phyloP scores from a whole-genome alignment of 2,329 filamentous ascomycete genomes.

The Penicillium italicum region DNA sequence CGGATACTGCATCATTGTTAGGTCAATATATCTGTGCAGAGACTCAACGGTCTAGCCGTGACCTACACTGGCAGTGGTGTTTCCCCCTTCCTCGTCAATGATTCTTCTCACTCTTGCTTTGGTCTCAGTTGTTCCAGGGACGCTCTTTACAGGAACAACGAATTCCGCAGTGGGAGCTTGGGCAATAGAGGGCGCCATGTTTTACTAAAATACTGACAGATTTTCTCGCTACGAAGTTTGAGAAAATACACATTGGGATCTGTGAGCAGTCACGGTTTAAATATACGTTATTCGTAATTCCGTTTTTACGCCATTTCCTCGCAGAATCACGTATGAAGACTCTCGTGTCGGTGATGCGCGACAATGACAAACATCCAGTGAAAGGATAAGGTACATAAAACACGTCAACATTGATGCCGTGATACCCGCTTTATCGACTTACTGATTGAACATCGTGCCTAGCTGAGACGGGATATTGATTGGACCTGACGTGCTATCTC shows the following conservation, averaged over 20 bases:
- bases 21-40: not conserved
- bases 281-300: not conserved
- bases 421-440: not conserved
- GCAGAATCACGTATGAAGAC: not conserved
- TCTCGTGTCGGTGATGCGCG: not conserved
- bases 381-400: not conserved
- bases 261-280: not conserved
- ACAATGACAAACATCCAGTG: not conserved
- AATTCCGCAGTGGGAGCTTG: conserved; percentile 9
- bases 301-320: not conserved
- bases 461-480: too few species aligned
- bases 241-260: not conserved
- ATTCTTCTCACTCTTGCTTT: conserved; percentile 18
- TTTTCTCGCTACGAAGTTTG: not conserved
- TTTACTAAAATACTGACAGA: too few species aligned
- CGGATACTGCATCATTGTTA: conserved; percentile 19
- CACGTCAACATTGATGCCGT: not conserved
- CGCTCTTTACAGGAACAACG: conserved; percentile 13
- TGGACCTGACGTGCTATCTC: not conserved
- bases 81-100: conserved; percentile 25
- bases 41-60: not conserved
- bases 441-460: not conserved
- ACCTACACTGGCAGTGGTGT: conserved; percentile 24
- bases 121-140: not conserved
- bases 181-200: conserved; percentile 22